Evolutionary conservation across 2,329 filamentous ascomycete genomes (phyloP), one percentile per base, ranked within the genome.

Genomic region (Gliomastix tumulicola): DNA sequence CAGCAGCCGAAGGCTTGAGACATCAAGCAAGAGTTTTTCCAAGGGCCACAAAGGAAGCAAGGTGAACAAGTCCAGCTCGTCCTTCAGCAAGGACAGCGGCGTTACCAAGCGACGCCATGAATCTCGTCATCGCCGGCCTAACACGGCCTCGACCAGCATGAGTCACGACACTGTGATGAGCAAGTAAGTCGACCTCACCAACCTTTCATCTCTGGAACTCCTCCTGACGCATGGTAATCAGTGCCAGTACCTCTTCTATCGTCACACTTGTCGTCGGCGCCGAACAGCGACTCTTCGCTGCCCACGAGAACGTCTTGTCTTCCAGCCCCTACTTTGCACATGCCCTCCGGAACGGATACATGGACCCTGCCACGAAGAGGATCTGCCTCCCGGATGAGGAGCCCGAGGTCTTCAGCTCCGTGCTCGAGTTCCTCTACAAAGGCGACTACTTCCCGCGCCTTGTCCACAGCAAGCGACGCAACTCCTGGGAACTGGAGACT

Each of bases 371-470:
- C 5, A 50, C 53, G 54, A 88, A 87, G 63, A 80, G 82, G 37
- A 83, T 95, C 55, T 74, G 82, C 35, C 76, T 95, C 3, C 83
- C 87, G 2, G 79, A 90, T 41, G 89, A 95, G 60, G 82, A 89
- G 49, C 88, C 89, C 16, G 88, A 94, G 57, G 82, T 94, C 51
- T 89, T 96, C 60, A 94, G 87, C 7, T 88, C 84, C 6, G 74
- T 96, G 10, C 79, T 96, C 39, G 89, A 96, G 56, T 95, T 84
- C 49, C 78, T 96, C 39, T 94, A 94, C 74, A 94, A 94, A 63
- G 88, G 88, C 45, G 89, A 95, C 61, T 95, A 95, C 65, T 89
- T 82, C 49, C 88, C 89, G 4, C 82, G 84, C 15, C 71, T 94
- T 18, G 64, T 87, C 39, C 87, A 88, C 62, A 87, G 90, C 65